These are phyloP conservation scores for Monosporozyma unispora DNA, from an alignment of 805 yeast genomes.

Conservation along the genomic window DNA sequence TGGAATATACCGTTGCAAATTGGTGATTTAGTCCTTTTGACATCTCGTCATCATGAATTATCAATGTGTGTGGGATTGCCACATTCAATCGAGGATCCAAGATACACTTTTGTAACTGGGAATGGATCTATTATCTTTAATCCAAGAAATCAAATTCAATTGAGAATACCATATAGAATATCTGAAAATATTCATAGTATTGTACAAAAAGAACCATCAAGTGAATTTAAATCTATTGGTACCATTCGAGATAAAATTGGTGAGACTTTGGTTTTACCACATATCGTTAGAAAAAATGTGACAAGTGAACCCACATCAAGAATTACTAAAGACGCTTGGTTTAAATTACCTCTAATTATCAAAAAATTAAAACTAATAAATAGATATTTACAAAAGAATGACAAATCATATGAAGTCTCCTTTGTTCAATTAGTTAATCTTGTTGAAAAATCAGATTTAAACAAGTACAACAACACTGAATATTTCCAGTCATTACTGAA, in stretches of 20 bases:
- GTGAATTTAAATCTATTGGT: slow-evolving; percentile 28
- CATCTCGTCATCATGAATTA: slow-evolving; percentile 36
- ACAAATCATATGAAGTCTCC: slow-evolving; percentile 36
- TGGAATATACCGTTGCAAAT: slow-evolving; percentile 15
- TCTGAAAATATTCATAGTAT: slow-evolving; percentile 10
- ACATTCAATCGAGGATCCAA: slow-evolving; percentile 36
- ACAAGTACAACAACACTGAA: background rate
- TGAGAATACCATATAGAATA: slow-evolving; percentile 42
- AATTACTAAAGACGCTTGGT: slow-evolving; percentile 36
- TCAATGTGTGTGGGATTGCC: slow-evolving; percentile 52
- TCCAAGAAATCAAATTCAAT: slow-evolving; percentile 35
- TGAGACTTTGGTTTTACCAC: slow-evolving; percentile 27
- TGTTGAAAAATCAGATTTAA: slow-evolving; percentile 28
- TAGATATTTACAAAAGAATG: slow-evolving; percentile 33
- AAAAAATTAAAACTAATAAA: slow-evolving; percentile 40
- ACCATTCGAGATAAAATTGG: slow-evolving; percentile 19
- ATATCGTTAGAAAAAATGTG: slow-evolving; percentile 26
- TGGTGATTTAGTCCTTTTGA: slow-evolving; percentile 58
- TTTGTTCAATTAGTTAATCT: slow-evolving; percentile 33
- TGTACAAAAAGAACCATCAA: slow-evolving; percentile 13
- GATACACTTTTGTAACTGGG: slow-evolving; percentile 47
- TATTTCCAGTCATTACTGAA: background rate
- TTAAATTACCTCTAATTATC: slow-evolving; percentile 32
- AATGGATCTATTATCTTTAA: slow-evolving; percentile 50
- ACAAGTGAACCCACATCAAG: slow-evolving; percentile 30